Evolutionary conservation across 352 stramenopile genomes (phyloP), one percentile per base, ranked within the genome.

Genomic region (Pythium guiyangense): DNA sequence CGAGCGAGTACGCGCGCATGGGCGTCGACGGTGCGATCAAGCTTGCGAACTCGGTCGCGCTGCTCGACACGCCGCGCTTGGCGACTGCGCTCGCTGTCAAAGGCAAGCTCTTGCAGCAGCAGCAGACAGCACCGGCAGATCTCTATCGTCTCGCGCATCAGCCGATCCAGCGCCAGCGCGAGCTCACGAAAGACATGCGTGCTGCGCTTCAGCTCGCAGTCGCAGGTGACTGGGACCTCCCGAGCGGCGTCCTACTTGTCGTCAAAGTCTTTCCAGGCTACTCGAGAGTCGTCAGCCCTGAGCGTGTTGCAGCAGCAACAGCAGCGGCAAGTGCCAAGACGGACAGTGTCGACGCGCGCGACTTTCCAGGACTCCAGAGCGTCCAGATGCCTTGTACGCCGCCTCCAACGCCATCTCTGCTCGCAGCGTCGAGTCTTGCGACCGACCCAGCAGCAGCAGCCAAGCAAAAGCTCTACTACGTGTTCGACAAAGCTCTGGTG

Each of bases 261-360:
- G 80, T 82, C n/a, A 96, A 96, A 52, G 84, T 90, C 0, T 96
- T 96, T 51, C 76, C 86, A 27, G 86, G 86, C 14, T 84, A 84
- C 40, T 88, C 75, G 3, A 85, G 79, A 57, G 62, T 52, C 27
- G 47, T 80, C 4, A 14, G 6, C 1, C 49, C 49, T 3, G 59
- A 71, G 61, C 47, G 1, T n/a, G 46, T 25, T 29, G 15, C 60
- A 18, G n/a, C 45, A 48, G 14, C n/a, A 11, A 29, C 18, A 5
- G 20, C 22, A 17, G 10, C 0, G 44, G 15, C 17, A 12, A 39
- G 14, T 4, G 12, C 15, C 14, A 11, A 1, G 12, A 3, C 48
- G 26, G 14, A 14, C 12, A 39, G 34, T 27, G 39, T 70, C 4
- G 56, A 74, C 43, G 48, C 37, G 10, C 52, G 62, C 9, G 65